Percentiles rank a stretch among this genome's conserved stretches.
Conservation (phyloP, 441 rosid genomes). For the Populus hybrid region DNA sequence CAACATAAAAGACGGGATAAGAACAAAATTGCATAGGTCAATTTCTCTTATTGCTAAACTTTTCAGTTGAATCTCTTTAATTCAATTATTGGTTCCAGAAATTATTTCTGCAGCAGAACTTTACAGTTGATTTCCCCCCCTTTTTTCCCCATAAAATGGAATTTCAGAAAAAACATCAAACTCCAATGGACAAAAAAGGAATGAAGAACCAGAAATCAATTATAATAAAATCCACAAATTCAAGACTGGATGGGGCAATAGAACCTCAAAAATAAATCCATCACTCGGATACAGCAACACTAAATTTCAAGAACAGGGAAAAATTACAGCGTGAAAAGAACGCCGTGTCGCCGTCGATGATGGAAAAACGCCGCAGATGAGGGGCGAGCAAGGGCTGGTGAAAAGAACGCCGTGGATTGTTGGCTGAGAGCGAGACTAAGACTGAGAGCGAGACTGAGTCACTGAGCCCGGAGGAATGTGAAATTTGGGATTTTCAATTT, state of each 20-base stretch:
- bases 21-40: not conserved
- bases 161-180: not conserved
- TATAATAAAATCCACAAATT: slow-evolving; percentile 1
- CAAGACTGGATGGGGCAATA: not conserved
- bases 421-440: too few relatives aligned
- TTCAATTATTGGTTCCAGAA: not conserved
- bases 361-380: too few relatives aligned
- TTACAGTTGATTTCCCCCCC: not conserved
- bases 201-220: not conserved
- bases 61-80: not conserved
- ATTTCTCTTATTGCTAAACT: not conserved
- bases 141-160: not conserved
- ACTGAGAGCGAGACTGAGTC: too few relatives aligned
- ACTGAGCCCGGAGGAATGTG: too few relatives aligned
- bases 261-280: not conserved
- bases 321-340: not conserved
- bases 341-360: too few relatives aligned
- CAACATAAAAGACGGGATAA: slow-evolving; percentile 1
- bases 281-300: not conserved
- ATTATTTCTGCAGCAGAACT: not conserved
- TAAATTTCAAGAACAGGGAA: not conserved
- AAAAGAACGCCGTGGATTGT: too few relatives aligned
- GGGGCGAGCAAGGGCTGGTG: too few relatives aligned
- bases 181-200: not conserved
- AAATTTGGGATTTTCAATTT: too few relatives aligned